Conservation (phyloP, 495 filamentous ascomycete genomes). For the Penicillium dipodomyicola region DNA sequence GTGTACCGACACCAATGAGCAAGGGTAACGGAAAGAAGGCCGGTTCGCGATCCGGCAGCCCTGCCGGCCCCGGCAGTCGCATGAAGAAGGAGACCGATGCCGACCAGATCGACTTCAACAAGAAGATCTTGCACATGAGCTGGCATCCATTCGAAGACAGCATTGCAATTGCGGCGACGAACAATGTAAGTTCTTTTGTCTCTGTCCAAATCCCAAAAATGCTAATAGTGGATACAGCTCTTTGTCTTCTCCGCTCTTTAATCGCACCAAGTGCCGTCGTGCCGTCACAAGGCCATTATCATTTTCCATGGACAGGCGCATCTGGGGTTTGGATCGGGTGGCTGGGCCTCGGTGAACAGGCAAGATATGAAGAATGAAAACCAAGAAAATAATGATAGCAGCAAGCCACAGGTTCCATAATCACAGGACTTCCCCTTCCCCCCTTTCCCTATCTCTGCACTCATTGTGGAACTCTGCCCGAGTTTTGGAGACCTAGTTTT, state of each 20-base stretch:
- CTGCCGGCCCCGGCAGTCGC: conserved; percentile 83
- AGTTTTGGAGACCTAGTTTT: conserved; percentile 11
- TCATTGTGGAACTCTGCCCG: conserved; percentile 7
- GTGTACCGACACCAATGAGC: conserved; percentile 96
- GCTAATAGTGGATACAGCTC: conserved; percentile 52
- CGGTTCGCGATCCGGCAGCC: conserved; percentile 82
- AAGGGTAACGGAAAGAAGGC: conserved; percentile 78
- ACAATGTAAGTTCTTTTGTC: conserved; percentile 73
- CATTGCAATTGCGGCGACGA: conserved; percentile 98
- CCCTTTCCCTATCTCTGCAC: conserved; percentile 4
- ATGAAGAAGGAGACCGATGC: conserved; percentile 99
- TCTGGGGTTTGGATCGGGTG: conserved; percentile 23
- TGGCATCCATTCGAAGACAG: conserved; percentile 99
- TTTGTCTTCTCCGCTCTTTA: conserved; percentile 99
- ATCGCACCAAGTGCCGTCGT: conserved; percentile 18
- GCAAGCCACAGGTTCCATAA: conserved; percentile 30
- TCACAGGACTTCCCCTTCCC: conserved; percentile 21
- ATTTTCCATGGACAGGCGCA: conserved; percentile 32
- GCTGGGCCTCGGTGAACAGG: conserved; percentile 19
- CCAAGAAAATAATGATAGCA: conserved; percentile 28
- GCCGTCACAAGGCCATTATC: conserved; percentile 21
- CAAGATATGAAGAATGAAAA: conserved; percentile 20
- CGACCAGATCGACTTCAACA: conserved; percentile 99
- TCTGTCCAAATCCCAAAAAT: neutral
- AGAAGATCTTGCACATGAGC: conserved; percentile 99